Base-by-base conservation (phyloP, 140 eudicot species). In the Stevia rebaudiana region DNA sequence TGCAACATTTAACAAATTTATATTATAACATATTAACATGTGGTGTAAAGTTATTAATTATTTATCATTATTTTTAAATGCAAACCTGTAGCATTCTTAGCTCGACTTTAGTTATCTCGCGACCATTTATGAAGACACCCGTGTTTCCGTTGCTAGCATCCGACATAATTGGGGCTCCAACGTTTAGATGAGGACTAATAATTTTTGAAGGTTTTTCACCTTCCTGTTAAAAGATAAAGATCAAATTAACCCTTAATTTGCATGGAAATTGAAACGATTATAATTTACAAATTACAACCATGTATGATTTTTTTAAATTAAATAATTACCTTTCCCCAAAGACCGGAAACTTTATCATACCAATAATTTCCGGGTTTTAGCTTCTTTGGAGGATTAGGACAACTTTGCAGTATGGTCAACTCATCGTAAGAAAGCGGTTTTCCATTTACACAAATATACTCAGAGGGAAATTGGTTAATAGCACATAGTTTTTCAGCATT, bases 301-400 rank as follows among this genome's bases (percentile, higher is more conserved):
- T 17, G 31, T 28, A 50, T 4, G 15, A 56, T 61, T 30, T 4
- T 36, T 49, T 2, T 63, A 63, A 37, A 30, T 13, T 28, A 15
- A 41, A 17, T 67, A 35, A 7, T 74, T 75, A 92, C 98, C 97
- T 92, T 92, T 78, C 99, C 99, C 99, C 99, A 92, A 69, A 92
- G 97, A 71, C 99, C 99, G 6, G 99, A 92, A 56, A 88, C 99
- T 85, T 88, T 92, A 80, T 92, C 99, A 63, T 92, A 92, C 99
- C 99, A 92, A 83, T 88, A 92, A 28, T 83, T 88, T 48, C 99
- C 99, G 0, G 99, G 99, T 72, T 85, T 92, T n/a, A 88, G 84
- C 79, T 83, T 92, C 78, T 85, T 92, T 22, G 97, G 99, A 59
- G 99, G 99, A 74, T 81, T 88, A n/a, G 80, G 63, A 72, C 99